These are phyloP conservation scores for Wickerhamiella shivajii DNA, from an alignment of 805 yeast genomes.

Conservation along the genomic window DNA sequence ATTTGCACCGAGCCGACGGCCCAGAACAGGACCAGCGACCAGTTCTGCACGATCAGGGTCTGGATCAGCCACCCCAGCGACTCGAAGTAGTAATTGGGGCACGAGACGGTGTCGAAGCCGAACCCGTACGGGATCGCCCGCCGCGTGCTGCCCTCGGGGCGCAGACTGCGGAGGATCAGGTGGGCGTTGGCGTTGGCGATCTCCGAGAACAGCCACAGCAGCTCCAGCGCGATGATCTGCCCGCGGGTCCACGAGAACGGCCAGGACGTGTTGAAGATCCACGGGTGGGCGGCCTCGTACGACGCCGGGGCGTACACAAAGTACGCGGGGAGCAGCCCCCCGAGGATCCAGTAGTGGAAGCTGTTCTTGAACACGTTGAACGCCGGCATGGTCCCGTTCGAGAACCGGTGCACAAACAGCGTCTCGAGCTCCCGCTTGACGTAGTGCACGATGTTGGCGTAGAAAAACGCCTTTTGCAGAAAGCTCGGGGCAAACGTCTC, in stretches of 20 bases:
- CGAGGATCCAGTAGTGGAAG: constrained; percentile 82
- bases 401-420: constrained; percentile 66
- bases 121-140: constrained; percentile 72
- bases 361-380: constrained; percentile 79
- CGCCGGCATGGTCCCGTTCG: constrained; percentile 85
- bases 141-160: constrained; percentile 41
- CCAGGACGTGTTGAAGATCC: constrained; percentile 17
- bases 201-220: constrained; percentile 38
- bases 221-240: constrained; percentile 12
- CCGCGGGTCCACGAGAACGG: constrained; percentile 8
- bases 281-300: constrained; percentile 15
- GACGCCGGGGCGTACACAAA: constrained; percentile 34
- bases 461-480: constrained; percentile 41
- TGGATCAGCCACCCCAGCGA: constrained; percentile 57
- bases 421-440: constrained; percentile 84
- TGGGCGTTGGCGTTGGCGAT: constrained; percentile 62
- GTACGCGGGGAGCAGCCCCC: constrained; percentile 47
- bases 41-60: constrained; percentile 58
- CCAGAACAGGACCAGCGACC: constrained; percentile 61
- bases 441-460: constrained; percentile 58
- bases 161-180: constrained; percentile 39
- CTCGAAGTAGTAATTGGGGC: constrained; percentile 93
- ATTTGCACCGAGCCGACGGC: constrained; percentile 64
- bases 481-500: constrained; percentile 28
- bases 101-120: constrained; percentile 65